Evolutionary conservation across 2,329 filamentous ascomycete genomes (phyloP).

Genomic region (Fusarium longipes): DNA sequence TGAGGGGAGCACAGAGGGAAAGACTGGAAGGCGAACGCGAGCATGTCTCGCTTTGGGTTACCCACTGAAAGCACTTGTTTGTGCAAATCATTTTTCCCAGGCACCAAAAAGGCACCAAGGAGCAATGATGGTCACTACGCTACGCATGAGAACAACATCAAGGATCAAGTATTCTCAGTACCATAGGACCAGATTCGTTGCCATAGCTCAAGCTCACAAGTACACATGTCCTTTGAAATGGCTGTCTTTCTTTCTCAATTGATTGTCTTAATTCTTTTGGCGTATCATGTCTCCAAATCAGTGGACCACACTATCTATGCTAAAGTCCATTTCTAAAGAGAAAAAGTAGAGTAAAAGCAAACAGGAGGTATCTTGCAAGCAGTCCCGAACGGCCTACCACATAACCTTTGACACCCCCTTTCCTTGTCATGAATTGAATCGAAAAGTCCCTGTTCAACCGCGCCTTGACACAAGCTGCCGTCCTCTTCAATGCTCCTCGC

Average conservation of each 20-base stretch:
- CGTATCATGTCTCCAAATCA: conserved; percentile 4
- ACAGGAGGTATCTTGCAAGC: conserved; percentile 37
- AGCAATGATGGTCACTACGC: background rate
- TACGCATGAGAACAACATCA: background rate
- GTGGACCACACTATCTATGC: conserved; percentile 27
- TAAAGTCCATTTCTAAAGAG: conserved; percentile 14
- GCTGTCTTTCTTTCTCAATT: background rate
- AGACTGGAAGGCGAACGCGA: background rate
- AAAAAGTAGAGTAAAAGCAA: conserved; percentile 19
- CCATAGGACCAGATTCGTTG: background rate
- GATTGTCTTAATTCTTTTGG: conserved; percentile 19
- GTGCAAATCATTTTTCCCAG: background rate
- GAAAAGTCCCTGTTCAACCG: conserved; percentile 18
- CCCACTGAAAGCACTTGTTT: background rate
- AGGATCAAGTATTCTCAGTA: background rate
- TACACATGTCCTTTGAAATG: background rate
- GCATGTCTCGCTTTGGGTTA: background rate
- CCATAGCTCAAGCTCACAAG: background rate
- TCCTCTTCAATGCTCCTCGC: conserved; percentile 39
- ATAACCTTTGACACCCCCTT: conserved; percentile 11
- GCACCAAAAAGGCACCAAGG: too few relatives aligned
- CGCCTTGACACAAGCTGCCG: conserved; percentile 17
- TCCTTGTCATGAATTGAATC: conserved; percentile 31
- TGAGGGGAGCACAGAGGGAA: background rate
- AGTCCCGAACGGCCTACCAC: conserved; percentile 26